Percentiles rank a stretch among this genome's conserved stretches.
Conservation (phyloP, 768 basidiomycete species). For the Auriscalpium vulgare region DNA sequence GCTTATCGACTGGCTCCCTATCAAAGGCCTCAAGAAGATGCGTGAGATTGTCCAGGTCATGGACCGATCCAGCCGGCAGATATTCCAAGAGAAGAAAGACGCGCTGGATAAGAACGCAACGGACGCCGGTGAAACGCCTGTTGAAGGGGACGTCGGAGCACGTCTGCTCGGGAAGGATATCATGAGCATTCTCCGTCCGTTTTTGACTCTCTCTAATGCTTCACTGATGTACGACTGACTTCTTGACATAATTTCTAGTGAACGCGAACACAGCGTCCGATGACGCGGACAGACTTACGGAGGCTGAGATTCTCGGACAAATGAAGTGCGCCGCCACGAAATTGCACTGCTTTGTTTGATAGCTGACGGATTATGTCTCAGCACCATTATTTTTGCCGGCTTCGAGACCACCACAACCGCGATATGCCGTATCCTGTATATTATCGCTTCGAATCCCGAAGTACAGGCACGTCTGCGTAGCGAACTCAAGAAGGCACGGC, state of each 20-base stretch:
- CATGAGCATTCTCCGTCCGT: conserved; percentile 37
- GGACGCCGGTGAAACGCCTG: conserved; percentile 24
- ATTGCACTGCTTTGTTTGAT: neutral
- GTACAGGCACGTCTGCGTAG: conserved; percentile 25
- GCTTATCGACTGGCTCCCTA: conserved; percentile 19
- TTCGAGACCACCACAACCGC: conserved; percentile 23
- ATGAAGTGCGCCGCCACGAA: conserved; percentile 15
- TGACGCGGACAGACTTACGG: conserved; percentile 24
- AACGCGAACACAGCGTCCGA: conserved; percentile 28
- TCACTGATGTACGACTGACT: neutral
- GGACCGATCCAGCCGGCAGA: conserved; percentile 27
- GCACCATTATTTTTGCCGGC: conserved; percentile 19
- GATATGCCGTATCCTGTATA: conserved; percentile 14
- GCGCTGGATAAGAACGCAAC: conserved; percentile 28
- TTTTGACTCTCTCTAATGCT: neutral
- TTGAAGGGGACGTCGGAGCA: conserved; percentile 10
- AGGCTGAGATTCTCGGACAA: conserved; percentile 31
- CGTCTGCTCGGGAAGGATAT: conserved; percentile 30
- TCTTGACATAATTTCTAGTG: conserved; percentile 20
- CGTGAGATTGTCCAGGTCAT: conserved; percentile 29
- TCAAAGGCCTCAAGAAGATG: conserved; percentile 22
- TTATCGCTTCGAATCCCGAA: conserved; percentile 24
- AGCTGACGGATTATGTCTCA: neutral
- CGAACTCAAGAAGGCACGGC: conserved; percentile 26
- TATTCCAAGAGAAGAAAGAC: conserved; percentile 30